A percentile compares a stretch with the other conserved stretches of the same genome.
Conservation (phyloP, 2,329 filamentous ascomycete species). For the Alternaria brassicicola region DNA sequence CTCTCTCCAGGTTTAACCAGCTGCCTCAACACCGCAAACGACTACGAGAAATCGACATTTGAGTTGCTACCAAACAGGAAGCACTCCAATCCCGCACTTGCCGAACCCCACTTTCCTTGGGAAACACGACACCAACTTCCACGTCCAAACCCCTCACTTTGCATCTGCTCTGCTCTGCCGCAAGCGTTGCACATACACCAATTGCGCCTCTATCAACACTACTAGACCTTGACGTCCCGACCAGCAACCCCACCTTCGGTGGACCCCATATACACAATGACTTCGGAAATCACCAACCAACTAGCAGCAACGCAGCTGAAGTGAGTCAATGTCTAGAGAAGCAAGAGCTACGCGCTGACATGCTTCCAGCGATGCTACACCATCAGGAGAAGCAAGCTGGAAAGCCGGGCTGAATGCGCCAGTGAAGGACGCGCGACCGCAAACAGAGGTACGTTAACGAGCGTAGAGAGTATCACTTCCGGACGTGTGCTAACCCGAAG, state of each 20-base stretch:
- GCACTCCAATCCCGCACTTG: conserved; percentile 8
- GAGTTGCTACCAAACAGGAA: conserved; percentile 22
- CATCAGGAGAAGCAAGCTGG: conserved; percentile 68
- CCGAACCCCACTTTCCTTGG: conserved; percentile 20
- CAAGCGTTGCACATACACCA: conserved; percentile 27
- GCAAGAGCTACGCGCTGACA: conserved; percentile 15
- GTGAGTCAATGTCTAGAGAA: conserved; percentile 36
- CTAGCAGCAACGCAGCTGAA: conserved; percentile 61
- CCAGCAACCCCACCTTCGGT: conserved; percentile 30
- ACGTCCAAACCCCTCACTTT: conserved; percentile 23
- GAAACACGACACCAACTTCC: conserved; percentile 21
- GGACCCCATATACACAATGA: conserved; percentile 49
- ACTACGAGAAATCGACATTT: conserved; percentile 3
- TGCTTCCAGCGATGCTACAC: conserved; percentile 52
- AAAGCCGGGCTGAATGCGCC: conserved; percentile 75
- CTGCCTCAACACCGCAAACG: conserved; percentile 19
- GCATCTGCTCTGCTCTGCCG: conserved; percentile 22
- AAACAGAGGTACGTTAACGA: conserved; percentile 70
- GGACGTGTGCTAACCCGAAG: conserved; percentile 12
- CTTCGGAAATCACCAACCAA: conserved; percentile 61
- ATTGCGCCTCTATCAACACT: conserved; percentile 14
- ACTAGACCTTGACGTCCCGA: conserved; percentile 21
- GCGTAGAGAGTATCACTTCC: neutral
- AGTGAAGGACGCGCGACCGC: conserved; percentile 74
- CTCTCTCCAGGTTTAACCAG: conserved; percentile 8